Evolutionary conservation across 352 stramenopile species (phyloP).

Genomic region (Phytophthora idaei): DNA sequence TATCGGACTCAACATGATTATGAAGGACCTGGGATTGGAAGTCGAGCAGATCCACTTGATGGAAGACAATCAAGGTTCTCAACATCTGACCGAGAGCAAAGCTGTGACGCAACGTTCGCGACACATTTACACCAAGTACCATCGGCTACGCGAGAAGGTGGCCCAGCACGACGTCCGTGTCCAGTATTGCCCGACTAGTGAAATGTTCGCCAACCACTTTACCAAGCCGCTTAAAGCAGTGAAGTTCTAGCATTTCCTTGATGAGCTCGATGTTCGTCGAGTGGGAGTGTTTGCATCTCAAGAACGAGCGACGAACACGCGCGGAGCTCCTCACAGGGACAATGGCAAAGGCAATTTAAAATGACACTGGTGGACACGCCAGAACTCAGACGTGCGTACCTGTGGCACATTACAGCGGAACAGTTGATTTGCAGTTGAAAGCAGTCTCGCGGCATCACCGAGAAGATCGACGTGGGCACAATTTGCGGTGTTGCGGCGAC

Average conservation of each 20-base stretch:
- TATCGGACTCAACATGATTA: not conserved
- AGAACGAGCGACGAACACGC: not conserved
- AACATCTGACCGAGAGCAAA: conserved; percentile 1
- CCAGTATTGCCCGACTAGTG: not conserved
- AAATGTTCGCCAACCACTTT: too few species aligned
- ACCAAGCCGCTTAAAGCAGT: too few species aligned
- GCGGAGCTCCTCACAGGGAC: not conserved
- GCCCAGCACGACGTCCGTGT: not conserved
- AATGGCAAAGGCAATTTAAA: not conserved
- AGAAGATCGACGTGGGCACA: not conserved
- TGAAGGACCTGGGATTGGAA: not conserved
- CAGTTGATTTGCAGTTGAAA: not conserved
- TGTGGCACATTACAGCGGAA: too few species aligned
- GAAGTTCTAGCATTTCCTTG: too few species aligned
- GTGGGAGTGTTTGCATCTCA: not conserved
- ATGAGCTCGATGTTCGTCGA: too few species aligned
- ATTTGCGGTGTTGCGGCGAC: not conserved
- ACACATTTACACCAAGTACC: conserved; percentile 11
- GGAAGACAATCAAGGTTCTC: conserved; percentile 1
- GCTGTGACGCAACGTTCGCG: conserved; percentile 1
- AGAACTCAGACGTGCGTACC: not conserved
- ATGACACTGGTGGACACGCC: not conserved
- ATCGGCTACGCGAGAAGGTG: conserved; percentile 6
- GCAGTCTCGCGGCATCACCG: not conserved
- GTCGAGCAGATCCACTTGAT: not conserved